Evolutionary conservation across 176 grass and related monocot species (phyloP).

Genomic region (Dendrocalamus sinicus): DNA sequence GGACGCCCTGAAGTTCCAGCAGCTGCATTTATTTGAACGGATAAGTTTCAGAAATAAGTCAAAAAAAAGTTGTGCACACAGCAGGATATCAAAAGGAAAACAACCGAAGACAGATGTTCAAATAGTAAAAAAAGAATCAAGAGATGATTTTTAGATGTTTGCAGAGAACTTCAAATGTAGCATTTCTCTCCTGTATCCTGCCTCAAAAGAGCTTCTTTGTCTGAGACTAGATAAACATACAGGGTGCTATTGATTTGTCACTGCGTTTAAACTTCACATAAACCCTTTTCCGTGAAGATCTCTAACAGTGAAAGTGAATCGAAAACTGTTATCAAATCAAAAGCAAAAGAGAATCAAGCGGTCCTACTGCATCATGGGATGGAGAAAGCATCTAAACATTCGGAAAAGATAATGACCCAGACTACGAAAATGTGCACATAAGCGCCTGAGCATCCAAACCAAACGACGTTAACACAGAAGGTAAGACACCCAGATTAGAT

Average conservation of each 20-base stretch:
- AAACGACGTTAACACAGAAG: neutral
- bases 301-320: constrained; percentile 52
- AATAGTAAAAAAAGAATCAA: neutral
- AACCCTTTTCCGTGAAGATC: constrained; percentile 55
- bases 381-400: constrained; percentile 22
- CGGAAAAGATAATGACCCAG: neutral
- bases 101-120: neutral
- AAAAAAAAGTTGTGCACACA: constrained; percentile 21
- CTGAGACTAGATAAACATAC: constrained; percentile 40
- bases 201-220: constrained; percentile 31
- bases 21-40: constrained; percentile 68
- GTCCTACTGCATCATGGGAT: neutral
- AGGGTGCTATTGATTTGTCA: constrained; percentile 58
- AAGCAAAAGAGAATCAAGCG: neutral
- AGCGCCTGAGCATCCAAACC: constrained; percentile 14
- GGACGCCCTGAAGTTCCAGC: constrained; percentile 82
- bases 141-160: neutral
- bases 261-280: constrained; percentile 81
- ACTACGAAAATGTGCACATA: neutral
- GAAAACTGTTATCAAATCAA: neutral
- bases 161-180: constrained; percentile 29
- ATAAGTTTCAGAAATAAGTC: constrained; percentile 5
- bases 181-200: constrained; percentile 17
- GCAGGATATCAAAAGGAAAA: neutral
- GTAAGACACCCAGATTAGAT: neutral